Percentiles rank a stretch among this genome's conserved stretches.
These are phyloP conservation scores for Phyllosticta citriasiana DNA, from an alignment of 2,329 filamentous ascomycete genomes.

Conservation along the genomic window DNA sequence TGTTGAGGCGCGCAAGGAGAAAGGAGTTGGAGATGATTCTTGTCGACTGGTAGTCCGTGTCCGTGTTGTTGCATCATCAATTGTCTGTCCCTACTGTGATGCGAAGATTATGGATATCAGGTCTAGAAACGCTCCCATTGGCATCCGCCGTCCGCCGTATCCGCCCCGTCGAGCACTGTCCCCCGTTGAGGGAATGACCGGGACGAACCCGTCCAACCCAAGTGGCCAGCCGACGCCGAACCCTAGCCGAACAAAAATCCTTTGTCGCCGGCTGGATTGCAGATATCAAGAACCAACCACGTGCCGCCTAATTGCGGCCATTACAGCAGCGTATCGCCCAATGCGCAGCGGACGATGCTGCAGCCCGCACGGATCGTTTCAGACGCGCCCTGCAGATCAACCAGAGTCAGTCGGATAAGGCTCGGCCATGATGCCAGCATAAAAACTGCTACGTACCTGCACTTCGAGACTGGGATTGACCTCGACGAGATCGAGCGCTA, in stretches of 20 bases:
- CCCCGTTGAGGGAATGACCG: neutral
- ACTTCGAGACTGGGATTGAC: conserved; percentile 40
- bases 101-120: neutral
- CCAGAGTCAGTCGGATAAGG: neutral
- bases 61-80: neutral
- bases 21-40: no score
- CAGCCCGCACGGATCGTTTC: conserved; percentile 88
- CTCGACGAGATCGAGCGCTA: conserved; percentile 49
- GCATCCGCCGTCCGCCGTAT: neutral
- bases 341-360: conserved; percentile 79
- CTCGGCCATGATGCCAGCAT: neutral
- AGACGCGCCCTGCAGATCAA: conserved; percentile 49
- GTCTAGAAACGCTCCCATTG: neutral
- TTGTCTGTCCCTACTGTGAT: neutral
- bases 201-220: neutral
- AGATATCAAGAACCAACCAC: neutral
- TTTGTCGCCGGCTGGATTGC: neutral
- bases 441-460: neutral
- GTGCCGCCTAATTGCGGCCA: neutral
- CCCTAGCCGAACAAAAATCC: neutral
- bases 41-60: neutral
- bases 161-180: neutral
- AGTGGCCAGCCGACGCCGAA: neutral
- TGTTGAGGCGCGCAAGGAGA: neutral
- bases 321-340: conserved; percentile 83